Percentiles rank a stretch among this genome's conserved stretches.
These are phyloP conservation scores for Juglanconis juglandina DNA, from an alignment of 2,329 filamentous ascomycete genomes.

Conservation along the genomic window DNA sequence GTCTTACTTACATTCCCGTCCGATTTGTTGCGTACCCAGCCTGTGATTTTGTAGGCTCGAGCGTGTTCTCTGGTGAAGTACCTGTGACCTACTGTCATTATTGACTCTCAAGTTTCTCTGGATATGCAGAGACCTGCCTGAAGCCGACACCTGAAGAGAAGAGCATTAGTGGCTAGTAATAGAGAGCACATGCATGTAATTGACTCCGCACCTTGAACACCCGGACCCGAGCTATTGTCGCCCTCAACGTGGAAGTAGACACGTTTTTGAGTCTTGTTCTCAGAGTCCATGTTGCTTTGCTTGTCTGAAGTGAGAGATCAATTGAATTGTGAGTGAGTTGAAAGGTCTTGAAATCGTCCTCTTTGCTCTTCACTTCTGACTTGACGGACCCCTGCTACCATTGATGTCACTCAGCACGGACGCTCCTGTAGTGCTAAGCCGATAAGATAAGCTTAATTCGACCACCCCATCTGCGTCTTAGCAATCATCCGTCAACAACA, in stretches of 20 bases:
- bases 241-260: conserved; percentile 62
- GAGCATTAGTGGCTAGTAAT: not conserved
- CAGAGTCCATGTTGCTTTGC: not conserved
- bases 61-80: conserved; percentile 56
- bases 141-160: conserved; percentile 51
- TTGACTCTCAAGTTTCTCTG: no score
- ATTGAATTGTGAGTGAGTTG: not conserved
- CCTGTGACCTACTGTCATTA: conserved; percentile 20
- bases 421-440: not conserved
- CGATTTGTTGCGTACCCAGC: conserved; percentile 59
- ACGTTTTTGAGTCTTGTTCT: conserved; percentile 30
- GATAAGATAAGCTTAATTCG: conserved; percentile 18
- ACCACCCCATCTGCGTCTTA: not conserved
- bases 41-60: conserved; percentile 47
- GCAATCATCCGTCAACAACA: not conserved
- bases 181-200: not conserved
- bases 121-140: conserved; percentile 36
- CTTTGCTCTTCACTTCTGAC: not conserved
- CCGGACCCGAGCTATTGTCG: conserved; percentile 2
- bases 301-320: not conserved
- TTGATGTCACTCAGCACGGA: not conserved
- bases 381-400: not conserved
- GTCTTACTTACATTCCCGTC: conserved; percentile 47
- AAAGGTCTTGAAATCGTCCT: no score
- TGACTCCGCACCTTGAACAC: conserved; percentile 59